These are phyloP conservation scores for Coemansia sp. DNA, from an alignment of 192 early-diverging fungal species.

Conservation along the genomic window DNA sequence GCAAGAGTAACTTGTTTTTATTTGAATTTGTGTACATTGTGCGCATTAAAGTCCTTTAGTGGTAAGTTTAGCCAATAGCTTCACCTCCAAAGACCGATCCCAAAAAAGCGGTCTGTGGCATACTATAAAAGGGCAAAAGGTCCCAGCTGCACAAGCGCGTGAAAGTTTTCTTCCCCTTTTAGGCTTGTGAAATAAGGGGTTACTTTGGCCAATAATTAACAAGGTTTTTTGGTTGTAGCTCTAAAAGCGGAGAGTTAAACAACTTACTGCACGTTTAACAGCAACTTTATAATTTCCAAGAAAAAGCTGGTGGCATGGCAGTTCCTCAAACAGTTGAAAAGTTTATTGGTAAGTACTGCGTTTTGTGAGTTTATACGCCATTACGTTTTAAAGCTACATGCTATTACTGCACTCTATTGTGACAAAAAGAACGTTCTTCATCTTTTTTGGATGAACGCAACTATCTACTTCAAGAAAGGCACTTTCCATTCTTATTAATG, in stretches of 20 bases:
- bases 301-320: slow-evolving; percentile 15
- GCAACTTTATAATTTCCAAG: neutral
- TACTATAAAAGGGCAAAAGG: neutral
- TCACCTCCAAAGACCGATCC: too few species aligned
- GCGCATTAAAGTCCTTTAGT: too few species aligned
- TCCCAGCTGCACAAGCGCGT: slow-evolving; percentile 4
- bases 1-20: too few species aligned
- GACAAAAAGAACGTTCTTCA: too few species aligned
- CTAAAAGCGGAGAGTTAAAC: neutral
- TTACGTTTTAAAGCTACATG: too few species aligned
- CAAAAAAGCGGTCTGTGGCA: too few species aligned
- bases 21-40: too few species aligned
- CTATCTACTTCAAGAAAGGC: neutral
- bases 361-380: neutral
- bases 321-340: slow-evolving; percentile 40
- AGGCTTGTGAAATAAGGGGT: neutral
- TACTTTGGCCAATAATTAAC: neutral
- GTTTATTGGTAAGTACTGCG: slow-evolving; percentile 49
- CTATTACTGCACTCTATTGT: too few species aligned
- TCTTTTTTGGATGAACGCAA: neutral
- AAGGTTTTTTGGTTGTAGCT: neutral
- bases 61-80: too few species aligned
- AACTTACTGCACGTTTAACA: slow-evolving; percentile 3
- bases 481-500: neutral
- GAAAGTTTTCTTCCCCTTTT: neutral